Evolutionary conservation across 495 filamentous ascomycete genomes (phyloP).

Genomic region (Achaetomiella virescens): DNA sequence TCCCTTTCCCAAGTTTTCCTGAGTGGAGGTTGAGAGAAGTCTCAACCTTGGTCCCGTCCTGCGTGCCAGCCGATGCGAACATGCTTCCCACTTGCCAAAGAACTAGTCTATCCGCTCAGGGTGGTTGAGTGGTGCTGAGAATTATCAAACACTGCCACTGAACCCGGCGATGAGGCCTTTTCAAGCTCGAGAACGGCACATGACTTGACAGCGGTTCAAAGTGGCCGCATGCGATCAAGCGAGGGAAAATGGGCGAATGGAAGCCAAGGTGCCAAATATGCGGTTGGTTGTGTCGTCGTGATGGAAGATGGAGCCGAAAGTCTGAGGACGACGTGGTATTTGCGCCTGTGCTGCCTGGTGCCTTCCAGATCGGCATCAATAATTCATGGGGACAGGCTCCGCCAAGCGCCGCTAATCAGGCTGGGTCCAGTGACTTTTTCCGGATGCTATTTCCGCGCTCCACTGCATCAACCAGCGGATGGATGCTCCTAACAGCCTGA

Average conservation of each 20-base stretch:
- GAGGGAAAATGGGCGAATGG: not conserved
- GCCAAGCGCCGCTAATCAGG: not conserved
- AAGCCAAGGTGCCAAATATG: not conserved
- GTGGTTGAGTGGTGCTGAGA: no score
- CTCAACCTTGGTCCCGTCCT: no score
- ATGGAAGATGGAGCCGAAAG: not conserved
- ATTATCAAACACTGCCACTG: no score
- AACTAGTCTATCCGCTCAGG: no score
- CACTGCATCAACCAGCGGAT: not conserved
- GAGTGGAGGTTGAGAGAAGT: no score
- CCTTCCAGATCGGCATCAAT: constrained; percentile 7
- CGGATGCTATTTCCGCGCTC: not conserved
- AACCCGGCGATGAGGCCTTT: no score
- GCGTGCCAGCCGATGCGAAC: no score
- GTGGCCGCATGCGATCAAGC: not conserved
- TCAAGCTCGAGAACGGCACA: no score
- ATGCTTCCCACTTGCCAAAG: no score
- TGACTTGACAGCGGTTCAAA: no score
- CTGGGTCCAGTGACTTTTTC: not conserved
- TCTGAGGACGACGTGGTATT: not conserved
- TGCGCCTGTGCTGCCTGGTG: constrained; percentile 5
- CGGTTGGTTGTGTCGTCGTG: not conserved
- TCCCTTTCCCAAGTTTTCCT: no score
- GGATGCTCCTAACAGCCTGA: not conserved
- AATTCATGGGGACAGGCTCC: not conserved